Evolutionary conservation across 495 filamentous ascomycete genomes (phyloP).

Genomic region (Wilcoxina mikolae): DNA sequence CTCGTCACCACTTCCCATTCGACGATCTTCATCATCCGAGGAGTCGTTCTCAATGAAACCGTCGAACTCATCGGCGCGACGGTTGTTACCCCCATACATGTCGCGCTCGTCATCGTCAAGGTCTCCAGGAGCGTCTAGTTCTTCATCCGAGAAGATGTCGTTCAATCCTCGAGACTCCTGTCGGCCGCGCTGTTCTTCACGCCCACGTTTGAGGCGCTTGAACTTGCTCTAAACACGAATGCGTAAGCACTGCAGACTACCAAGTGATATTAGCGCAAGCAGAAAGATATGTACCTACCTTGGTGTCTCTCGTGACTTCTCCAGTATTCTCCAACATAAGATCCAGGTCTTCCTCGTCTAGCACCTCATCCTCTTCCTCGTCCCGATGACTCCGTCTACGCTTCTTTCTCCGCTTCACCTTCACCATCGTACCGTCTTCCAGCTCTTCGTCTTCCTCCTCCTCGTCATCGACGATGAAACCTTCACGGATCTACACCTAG

Average conservation of each 20-base stretch:
- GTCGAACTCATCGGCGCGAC: constrained; percentile 68
- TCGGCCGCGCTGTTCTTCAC: constrained; percentile 40
- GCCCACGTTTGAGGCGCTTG: constrained; percentile 87
- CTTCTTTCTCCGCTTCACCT: constrained; percentile 40
- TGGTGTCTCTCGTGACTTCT: constrained; percentile 4
- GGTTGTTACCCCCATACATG: constrained; percentile 33
- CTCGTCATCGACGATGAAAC: constrained; percentile 87
- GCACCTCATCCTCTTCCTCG: constrained; percentile 63
- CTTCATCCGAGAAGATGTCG: constrained; percentile 91
- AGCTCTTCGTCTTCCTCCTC: constrained; percentile 48
- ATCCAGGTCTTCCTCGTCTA: constrained; percentile 95
- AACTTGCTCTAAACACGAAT: constrained; percentile 53
- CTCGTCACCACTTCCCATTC: constrained; percentile 64
- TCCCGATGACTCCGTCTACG: constrained; percentile 55
- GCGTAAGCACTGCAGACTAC: neutral
- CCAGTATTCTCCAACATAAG: constrained; percentile 43
- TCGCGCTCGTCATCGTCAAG: constrained; percentile 36
- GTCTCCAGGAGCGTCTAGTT: constrained; percentile 41
- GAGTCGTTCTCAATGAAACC: constrained; percentile 97
- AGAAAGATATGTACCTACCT: neutral
- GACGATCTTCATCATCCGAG: constrained; percentile 63
- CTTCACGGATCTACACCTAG: constrained; percentile 57
- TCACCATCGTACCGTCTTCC: constrained; percentile 22
- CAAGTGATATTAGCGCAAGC: neutral
- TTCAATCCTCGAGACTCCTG: constrained; percentile 55